Evolutionary conservation across 2,329 filamentous ascomycete genomes (phyloP).

Genomic region (Fusarium papillatum): DNA sequence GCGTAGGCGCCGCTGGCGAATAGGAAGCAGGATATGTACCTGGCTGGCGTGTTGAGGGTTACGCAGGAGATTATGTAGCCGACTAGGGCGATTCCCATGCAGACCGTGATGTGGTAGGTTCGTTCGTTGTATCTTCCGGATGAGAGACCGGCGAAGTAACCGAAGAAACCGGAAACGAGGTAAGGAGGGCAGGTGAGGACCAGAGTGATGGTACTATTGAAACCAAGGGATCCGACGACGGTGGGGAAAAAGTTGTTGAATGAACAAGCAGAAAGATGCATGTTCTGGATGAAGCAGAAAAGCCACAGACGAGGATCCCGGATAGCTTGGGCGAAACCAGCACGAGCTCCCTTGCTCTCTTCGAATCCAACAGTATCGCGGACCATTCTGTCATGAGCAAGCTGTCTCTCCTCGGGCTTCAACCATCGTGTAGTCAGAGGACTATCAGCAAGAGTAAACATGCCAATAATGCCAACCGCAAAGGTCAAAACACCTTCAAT

Average conservation of each 20-base stretch:
- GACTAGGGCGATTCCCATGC: constrained; percentile 53
- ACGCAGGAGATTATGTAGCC: constrained; percentile 53
- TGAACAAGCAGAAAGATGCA: constrained; percentile 42
- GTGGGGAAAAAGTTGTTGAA: constrained; percentile 55
- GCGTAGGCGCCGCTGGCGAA: constrained; percentile 52
- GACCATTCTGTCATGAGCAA: constrained; percentile 57
- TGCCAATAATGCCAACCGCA: constrained; percentile 45
- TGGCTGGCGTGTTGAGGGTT: constrained; percentile 46
- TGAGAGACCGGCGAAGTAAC: constrained; percentile 56
- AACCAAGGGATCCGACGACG: constrained; percentile 57
- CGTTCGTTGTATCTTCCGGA: constrained; percentile 59
- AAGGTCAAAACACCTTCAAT: constrained; percentile 48
- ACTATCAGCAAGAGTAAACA: constrained; percentile 52
- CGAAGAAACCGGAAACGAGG: constrained; percentile 56
- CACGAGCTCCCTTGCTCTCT: constrained; percentile 54
- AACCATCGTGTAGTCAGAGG: constrained; percentile 54
- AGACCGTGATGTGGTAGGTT: constrained; percentile 49
- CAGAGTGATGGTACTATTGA: constrained; percentile 60
- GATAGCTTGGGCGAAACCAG: constrained; percentile 39
- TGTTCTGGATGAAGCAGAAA: constrained; percentile 45
- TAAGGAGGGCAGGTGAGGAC: constrained; percentile 62
- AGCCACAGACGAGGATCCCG: constrained; percentile 47
- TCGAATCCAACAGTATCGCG: constrained; percentile 45
- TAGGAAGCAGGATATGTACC: constrained; percentile 52
- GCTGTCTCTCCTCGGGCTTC: constrained; percentile 52